Percentiles rank a stretch among this genome's conserved stretches.
These are phyloP conservation scores for Fomitopsis betulina DNA, from an alignment of 1,284 basidiomycete genomes.

Conservation along the genomic window DNA sequence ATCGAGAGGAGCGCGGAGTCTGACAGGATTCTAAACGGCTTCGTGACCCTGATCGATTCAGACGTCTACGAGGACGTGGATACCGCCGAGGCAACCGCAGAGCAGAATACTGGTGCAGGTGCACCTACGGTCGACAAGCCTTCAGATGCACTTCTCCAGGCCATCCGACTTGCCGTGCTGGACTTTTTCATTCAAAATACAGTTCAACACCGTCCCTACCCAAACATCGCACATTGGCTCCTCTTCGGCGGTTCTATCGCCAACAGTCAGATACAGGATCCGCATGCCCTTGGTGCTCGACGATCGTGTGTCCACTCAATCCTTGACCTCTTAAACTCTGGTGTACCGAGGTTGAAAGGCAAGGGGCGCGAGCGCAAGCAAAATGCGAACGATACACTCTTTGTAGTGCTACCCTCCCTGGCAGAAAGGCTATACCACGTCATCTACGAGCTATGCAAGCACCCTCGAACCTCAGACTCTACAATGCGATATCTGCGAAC, in stretches of 20 bases:
- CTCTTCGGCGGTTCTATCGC: constrained; percentile 64
- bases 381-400: constrained; percentile 46
- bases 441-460: constrained; percentile 83
- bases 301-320: constrained; percentile 80
- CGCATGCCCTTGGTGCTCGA: constrained; percentile 65
- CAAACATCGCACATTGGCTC: constrained; percentile 89
- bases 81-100: constrained; percentile 51
- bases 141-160: constrained; percentile 53
- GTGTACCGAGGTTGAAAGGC: constrained; percentile 53
- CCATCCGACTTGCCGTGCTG: constrained; percentile 77
- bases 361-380: constrained; percentile 35
- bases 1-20: constrained; percentile 85
- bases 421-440: constrained; percentile 87
- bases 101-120: constrained; percentile 66
- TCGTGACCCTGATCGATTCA: constrained; percentile 63
- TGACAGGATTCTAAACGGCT: constrained; percentile 81
- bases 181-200: constrained; percentile 85
- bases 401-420: constrained; percentile 68
- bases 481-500: constrained; percentile 88
- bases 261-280: constrained; percentile 66
- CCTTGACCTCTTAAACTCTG: constrained; percentile 70
- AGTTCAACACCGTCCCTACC: constrained; percentile 55
- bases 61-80: constrained; percentile 60
- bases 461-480: constrained; percentile 78
- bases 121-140: constrained; percentile 50